Conservation (phyloP, 2,329 filamentous ascomycete genomes). For the Beauveria sp. region DNA sequence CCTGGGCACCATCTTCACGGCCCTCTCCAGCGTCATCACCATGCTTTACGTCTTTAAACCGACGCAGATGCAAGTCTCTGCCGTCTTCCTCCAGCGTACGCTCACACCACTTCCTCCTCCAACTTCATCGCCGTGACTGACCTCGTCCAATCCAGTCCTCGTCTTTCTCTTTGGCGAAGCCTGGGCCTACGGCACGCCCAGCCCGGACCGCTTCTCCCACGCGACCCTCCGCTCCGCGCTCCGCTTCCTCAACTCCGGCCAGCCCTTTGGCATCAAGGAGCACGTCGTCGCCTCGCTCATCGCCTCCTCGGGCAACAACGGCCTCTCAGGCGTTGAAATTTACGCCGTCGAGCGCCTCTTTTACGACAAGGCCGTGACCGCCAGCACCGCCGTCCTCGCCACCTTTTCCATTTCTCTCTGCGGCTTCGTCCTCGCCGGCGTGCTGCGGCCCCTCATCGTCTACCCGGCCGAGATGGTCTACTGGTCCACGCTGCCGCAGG, state of each 20-base stretch:
- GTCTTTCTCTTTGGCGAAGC: slow-evolving; percentile 13
- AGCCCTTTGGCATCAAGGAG: slow-evolving; percentile 16
- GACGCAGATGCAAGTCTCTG: slow-evolving; percentile 14
- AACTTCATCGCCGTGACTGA: neutral
- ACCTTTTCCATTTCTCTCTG: slow-evolving; percentile 23
- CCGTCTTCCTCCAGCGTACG: slow-evolving; percentile 14
- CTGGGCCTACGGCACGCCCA: slow-evolving; percentile 12
- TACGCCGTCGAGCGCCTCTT: slow-evolving; percentile 17
- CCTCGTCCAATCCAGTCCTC: neutral
- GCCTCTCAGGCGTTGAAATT: slow-evolving; percentile 16
- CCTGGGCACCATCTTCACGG: slow-evolving; percentile 14
- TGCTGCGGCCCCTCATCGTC: slow-evolving; percentile 23
- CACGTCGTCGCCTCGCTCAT: slow-evolving; percentile 17
- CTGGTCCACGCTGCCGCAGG: slow-evolving; percentile 24
- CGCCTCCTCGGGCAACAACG: slow-evolving; percentile 16
- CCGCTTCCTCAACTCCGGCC: slow-evolving; percentile 14
- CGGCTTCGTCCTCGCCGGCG: slow-evolving; percentile 22
- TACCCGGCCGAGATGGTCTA: slow-evolving; percentile 27
- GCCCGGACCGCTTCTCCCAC: slow-evolving; percentile 11
- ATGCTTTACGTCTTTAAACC: slow-evolving; percentile 17
- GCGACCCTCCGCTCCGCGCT: slow-evolving; percentile 5
- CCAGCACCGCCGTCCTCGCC: slow-evolving; percentile 20
- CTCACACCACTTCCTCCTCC: neutral
- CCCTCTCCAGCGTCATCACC: slow-evolving; percentile 17
- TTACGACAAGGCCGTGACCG: slow-evolving; percentile 15